phyloP scores from a whole-genome alignment of 345 rosid species.

The Acer negundo region DNA sequence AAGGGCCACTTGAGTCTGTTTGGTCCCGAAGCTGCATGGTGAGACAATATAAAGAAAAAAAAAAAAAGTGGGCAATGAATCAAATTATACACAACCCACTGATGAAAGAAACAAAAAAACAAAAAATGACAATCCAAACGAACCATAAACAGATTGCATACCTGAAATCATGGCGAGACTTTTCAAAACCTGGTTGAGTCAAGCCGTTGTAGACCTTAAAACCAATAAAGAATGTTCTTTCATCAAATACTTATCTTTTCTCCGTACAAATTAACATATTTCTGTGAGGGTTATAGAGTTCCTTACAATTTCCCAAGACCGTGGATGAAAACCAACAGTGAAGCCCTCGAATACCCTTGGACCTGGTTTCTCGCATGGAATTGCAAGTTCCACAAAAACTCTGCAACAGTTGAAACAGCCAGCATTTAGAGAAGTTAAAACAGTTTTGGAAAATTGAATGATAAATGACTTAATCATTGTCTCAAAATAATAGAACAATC shows the following conservation, averaged over 20 bases:
- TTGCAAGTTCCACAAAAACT: conserved; percentile 72
- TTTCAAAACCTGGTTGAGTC: conserved; percentile 86
- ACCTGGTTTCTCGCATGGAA: conserved; percentile 86
- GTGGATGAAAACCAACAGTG: conserved; percentile 94
- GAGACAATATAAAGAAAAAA: not conserved
- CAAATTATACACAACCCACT: conserved; percentile 8
- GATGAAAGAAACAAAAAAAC: not conserved
- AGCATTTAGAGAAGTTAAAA: conserved; percentile 12
- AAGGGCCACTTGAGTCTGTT: conserved; percentile 73
- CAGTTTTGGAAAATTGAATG: conserved; percentile 3
- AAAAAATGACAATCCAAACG: not conserved
- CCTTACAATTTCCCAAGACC: conserved; percentile 94
- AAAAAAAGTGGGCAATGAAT: not conserved
- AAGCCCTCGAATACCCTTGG: conserved; percentile 81
- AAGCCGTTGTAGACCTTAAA: conserved; percentile 84
- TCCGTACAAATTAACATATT: not conserved
- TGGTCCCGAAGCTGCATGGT: conserved; percentile 68
- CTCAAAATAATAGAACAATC: not conserved
- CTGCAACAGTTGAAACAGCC: conserved; percentile 40
- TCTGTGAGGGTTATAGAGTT: conserved; percentile 9
- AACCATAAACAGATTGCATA: conserved; percentile 26
- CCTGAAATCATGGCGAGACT: conserved; percentile 62
- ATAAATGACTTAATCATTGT: not conserved
- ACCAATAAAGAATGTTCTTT: conserved; percentile 6
- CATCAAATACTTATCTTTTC: conserved; percentile 9